Percentiles rank a stretch among this genome's conserved stretches.
phyloP scores from a whole-genome alignment of 441 rosid species.

The Flueggea neowawraea region DNA sequence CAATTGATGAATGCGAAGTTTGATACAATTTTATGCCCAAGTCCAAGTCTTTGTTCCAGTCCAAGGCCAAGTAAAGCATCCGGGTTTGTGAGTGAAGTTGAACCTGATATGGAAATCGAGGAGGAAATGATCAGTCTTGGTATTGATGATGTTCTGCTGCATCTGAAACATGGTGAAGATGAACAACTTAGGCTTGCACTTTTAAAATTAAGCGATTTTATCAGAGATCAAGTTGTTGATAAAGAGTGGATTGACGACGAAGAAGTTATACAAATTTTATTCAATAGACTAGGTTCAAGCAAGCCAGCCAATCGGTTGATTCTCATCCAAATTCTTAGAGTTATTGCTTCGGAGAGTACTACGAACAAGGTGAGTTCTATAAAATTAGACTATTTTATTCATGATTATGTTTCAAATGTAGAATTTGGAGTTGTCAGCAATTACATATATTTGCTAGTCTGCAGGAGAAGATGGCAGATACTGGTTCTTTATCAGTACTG shows the following conservation, averaged over 20 bases:
- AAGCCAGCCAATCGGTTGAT: constrained; percentile 36
- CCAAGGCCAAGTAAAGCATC: constrained; percentile 29
- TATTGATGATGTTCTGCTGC: constrained; percentile 43
- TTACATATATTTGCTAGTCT: constrained; percentile 20
- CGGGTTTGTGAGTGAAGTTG: constrained; percentile 32
- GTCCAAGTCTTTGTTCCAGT: constrained; percentile 22
- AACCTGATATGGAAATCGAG: constrained; percentile 38
- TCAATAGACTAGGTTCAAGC: constrained; percentile 36
- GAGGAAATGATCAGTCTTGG: constrained; percentile 39
- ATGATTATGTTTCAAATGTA: background rate
- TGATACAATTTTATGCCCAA: constrained; percentile 20
- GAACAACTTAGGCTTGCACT: constrained; percentile 45
- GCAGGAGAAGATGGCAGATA: constrained; percentile 70
- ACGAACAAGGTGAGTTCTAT: constrained; percentile 44
- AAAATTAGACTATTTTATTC: background rate
- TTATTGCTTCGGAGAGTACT: constrained; percentile 34
- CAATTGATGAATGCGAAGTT: constrained; percentile 54
- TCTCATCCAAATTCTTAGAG: constrained; percentile 38
- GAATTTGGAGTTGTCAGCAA: constrained; percentile 8
- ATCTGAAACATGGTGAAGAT: constrained; percentile 54
- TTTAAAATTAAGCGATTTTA: constrained; percentile 24
- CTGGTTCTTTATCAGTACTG: constrained; percentile 32
- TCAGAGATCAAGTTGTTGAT: constrained; percentile 23
- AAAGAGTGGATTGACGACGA: constrained; percentile 48
- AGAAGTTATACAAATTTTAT: constrained; percentile 36